Percentiles rank a stretch among this genome's conserved stretches.
Evolutionary conservation across 768 basidiomycete species (phyloP).

Genomic region (Gymnopilus junonius): DNA sequence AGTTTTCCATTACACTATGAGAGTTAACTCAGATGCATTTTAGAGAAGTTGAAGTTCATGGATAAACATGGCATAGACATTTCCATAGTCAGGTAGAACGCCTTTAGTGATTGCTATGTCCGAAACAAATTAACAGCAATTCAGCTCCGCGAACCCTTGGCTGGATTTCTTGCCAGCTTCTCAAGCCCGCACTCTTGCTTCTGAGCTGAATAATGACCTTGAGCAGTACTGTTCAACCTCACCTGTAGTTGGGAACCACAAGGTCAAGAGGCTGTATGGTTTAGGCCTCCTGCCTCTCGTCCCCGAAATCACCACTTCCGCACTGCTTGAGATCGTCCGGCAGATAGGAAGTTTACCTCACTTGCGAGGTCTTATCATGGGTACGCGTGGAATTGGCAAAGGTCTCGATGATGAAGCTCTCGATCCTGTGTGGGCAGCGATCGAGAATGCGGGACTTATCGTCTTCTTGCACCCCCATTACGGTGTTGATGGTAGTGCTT

Average conservation of each 20-base stretch:
- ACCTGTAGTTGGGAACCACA: constrained; percentile 41
- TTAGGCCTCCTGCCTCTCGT: constrained; percentile 88
- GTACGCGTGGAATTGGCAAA: constrained; percentile 75
- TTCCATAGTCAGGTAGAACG: constrained; percentile 72
- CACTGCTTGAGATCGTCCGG: constrained; percentile 65
- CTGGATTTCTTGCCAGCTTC: constrained; percentile 80
- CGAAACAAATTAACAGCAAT: background rate
- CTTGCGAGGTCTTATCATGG: constrained; percentile 80
- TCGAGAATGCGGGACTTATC: constrained; percentile 70
- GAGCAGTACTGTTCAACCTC: constrained; percentile 78
- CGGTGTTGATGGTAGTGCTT: constrained; percentile 73
- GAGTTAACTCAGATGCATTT: background rate
- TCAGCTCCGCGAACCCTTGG: constrained; percentile 89
- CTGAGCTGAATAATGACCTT: constrained; percentile 76
- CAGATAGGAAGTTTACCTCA: constrained; percentile 71
- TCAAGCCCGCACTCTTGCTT: constrained; percentile 68
- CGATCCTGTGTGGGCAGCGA: constrained; percentile 82
- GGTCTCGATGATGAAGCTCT: constrained; percentile 82
- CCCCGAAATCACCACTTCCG: constrained; percentile 55
- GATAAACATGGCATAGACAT: constrained; percentile 79
- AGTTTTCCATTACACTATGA: background rate
- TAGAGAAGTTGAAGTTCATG: constrained; percentile 82
- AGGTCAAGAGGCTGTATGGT: constrained; percentile 74
- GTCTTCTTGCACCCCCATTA: constrained; percentile 90
- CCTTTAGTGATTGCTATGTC: background rate